Conservation (phyloP, 2,329 filamentous ascomycete genomes). For the Epichloe scottii region DNA sequence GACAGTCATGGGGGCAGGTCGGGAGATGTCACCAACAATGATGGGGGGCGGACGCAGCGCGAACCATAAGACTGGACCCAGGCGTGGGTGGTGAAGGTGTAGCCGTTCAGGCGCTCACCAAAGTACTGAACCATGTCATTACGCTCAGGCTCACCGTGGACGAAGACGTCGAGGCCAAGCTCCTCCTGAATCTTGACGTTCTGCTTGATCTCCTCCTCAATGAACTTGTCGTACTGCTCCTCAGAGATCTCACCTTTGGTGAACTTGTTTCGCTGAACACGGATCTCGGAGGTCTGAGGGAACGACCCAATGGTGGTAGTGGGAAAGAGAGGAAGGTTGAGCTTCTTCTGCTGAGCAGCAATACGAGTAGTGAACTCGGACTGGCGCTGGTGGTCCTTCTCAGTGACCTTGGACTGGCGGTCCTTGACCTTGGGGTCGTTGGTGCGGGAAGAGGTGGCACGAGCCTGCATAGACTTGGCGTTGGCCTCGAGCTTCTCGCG, state of each 20-base stretch:
- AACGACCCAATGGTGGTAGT: slow-evolving; percentile 99
- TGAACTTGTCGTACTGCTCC: slow-evolving; percentile 95
- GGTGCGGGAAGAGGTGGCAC: slow-evolving; percentile 84
- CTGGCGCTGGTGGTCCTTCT: slow-evolving; percentile 83
- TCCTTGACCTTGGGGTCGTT: slow-evolving; percentile 98
- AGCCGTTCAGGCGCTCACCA: slow-evolving; percentile 90
- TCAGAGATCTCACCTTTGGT: slow-evolving; percentile 95
- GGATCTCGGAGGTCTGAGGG: slow-evolving; percentile 98
- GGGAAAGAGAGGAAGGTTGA: slow-evolving; percentile 92
- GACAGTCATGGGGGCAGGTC: slow-evolving; percentile 94
- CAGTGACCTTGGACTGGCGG: slow-evolving; percentile 76
- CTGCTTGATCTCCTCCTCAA: slow-evolving; percentile 94
- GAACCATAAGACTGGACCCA: slow-evolving; percentile 99
- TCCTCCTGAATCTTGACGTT: slow-evolving; percentile 96
- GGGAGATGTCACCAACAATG: slow-evolving; percentile 96
- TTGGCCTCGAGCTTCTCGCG: slow-evolving; percentile 88
- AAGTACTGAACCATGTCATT: slow-evolving; percentile 99
- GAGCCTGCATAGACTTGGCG: slow-evolving; percentile 83
- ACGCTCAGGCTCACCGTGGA: slow-evolving; percentile 98
- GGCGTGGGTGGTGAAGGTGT: slow-evolving; percentile 96
- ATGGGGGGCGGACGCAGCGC: slow-evolving; percentile 97
- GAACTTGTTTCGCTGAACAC: slow-evolving; percentile 92
- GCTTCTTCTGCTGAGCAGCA: slow-evolving; percentile 76
- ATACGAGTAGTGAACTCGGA: slow-evolving; percentile 79
- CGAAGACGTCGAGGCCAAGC: slow-evolving; percentile 90